These are phyloP conservation scores for Suillus alpinus DNA, from an alignment of 768 basidiomycete genomes.

Conservation along the genomic window DNA sequence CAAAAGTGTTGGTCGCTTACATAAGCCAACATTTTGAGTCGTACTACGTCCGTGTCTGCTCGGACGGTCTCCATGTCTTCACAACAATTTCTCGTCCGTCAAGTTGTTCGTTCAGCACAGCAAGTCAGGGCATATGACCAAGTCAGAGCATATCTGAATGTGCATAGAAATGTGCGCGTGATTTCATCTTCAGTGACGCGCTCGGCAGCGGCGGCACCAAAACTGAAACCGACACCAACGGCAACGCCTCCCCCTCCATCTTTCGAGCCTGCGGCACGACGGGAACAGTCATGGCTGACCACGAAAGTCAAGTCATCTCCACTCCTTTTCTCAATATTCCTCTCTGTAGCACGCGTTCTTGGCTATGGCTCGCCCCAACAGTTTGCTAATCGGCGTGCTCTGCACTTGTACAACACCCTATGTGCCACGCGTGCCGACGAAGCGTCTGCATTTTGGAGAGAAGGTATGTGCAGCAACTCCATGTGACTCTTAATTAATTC, in stretches of 20 bases:
- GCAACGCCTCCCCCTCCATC: not conserved
- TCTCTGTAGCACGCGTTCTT: conserved; percentile 45
- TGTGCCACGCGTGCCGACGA: conserved; percentile 58
- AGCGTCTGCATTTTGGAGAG: conserved; percentile 60
- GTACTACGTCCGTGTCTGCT: not conserved
- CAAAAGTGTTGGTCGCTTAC: no score
- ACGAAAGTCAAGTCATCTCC: conserved; percentile 51
- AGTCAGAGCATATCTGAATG: not conserved
- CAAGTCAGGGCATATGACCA: not conserved
- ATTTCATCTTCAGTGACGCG: not conserved
- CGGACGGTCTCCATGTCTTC: not conserved
- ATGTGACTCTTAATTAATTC: not conserved
- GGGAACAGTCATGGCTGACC: conserved; percentile 53
- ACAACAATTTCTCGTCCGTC: not conserved
- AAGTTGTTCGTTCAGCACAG: not conserved
- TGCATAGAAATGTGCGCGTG: not conserved
- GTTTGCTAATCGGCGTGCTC: conserved; percentile 55
- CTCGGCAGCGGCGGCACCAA: not conserved
- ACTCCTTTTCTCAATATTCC: conserved; percentile 41
- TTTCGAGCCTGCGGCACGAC: not conserved
- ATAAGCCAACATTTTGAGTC: not conserved
- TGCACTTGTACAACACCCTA: conserved; percentile 54
- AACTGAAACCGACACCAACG: not conserved
- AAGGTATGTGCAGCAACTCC: conserved; percentile 42
- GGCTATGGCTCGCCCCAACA: conserved; percentile 65